A percentile compares a stretch with the other conserved stretches of the same genome.
These are phyloP conservation scores for Fusarium bulbicola DNA, from an alignment of 2,329 filamentous ascomycete genomes.

Conservation along the genomic window DNA sequence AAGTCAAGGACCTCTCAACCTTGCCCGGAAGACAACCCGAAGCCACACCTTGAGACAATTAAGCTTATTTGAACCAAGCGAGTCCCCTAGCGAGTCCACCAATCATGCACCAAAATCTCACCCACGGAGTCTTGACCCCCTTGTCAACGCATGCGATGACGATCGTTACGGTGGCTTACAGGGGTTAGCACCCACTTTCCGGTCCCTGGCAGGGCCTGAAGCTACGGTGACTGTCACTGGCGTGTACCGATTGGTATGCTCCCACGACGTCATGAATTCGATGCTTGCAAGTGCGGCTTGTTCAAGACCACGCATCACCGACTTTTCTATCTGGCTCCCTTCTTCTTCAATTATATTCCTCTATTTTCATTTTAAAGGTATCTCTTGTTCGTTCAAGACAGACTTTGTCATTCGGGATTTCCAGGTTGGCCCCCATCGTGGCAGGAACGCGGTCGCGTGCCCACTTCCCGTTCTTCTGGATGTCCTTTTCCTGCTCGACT, in stretches of 20 bases:
- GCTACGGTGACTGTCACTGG: conserved; percentile 16
- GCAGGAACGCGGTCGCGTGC: neutral
- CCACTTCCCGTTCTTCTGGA: conserved; percentile 15
- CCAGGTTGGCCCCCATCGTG: neutral
- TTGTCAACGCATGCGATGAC: neutral
- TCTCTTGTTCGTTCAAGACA: neutral
- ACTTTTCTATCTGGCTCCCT: neutral
- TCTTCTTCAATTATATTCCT: neutral
- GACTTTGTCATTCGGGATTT: neutral
- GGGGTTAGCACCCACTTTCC: conserved; percentile 8
- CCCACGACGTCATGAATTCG: neutral
- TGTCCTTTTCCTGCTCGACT: neutral
- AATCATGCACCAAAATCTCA: neutral
- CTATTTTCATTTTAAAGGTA: too few species aligned
- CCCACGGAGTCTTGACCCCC: conserved; percentile 4
- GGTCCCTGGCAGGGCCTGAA: conserved; percentile 5
- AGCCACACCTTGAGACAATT: conserved; percentile 24
- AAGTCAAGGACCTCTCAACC: neutral
- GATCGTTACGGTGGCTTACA: conserved; percentile 3
- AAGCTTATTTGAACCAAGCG: conserved; percentile 19
- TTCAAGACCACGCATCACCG: conserved; percentile 1
- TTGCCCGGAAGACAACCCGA: neutral
- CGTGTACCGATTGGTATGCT: conserved; percentile 19
- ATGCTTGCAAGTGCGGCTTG: conserved; percentile 6
- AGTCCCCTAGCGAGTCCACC: neutral